phyloP scores from a whole-genome alignment of 2,329 filamentous ascomycete genomes.

The Leptographium radiaticola region DNA sequence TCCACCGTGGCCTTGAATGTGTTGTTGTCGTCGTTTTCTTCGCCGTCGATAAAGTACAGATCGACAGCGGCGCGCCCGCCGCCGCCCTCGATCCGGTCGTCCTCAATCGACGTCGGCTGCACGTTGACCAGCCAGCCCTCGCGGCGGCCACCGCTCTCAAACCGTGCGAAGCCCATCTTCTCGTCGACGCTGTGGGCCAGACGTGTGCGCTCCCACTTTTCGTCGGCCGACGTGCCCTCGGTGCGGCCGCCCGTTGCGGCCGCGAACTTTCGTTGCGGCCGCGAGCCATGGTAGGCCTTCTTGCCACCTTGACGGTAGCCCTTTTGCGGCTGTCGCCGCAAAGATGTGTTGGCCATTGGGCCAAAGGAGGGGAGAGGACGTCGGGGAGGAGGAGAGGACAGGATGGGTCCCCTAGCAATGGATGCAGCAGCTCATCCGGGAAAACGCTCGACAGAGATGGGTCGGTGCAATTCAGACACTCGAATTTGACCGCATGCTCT shows the following conservation, averaged over 20 bases:
- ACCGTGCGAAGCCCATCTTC: slow-evolving; percentile 83
- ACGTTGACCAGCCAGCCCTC: slow-evolving; percentile 93
- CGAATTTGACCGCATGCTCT: neutral
- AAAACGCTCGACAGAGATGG: neutral
- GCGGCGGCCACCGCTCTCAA: slow-evolving; percentile 70
- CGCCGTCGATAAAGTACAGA: slow-evolving; percentile 90
- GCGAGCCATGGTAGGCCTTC: slow-evolving; percentile 59
- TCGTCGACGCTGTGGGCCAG: slow-evolving; percentile 88
- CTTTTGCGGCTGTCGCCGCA: slow-evolving; percentile 45
- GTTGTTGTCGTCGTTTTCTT: slow-evolving; percentile 79
- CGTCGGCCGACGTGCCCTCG: slow-evolving; percentile 83
- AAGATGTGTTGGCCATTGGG: slow-evolving; percentile 44
- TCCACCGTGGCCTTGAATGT: slow-evolving; percentile 95
- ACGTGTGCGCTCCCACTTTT: slow-evolving; percentile 75
- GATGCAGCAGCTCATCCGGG: neutral
- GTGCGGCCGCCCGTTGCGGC: slow-evolving; percentile 59
- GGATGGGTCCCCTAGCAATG: neutral
- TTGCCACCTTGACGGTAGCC: slow-evolving; percentile 52
- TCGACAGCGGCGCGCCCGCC: slow-evolving; percentile 83
- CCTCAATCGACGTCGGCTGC: slow-evolving; percentile 77
- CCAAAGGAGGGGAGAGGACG: neutral
- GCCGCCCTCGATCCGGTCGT: slow-evolving; percentile 71
- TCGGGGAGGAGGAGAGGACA: neutral
- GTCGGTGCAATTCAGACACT: neutral
- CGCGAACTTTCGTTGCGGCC: slow-evolving; percentile 52